A percentile compares a stretch with the other conserved stretches of the same genome.
Conservation (phyloP, 2,329 filamentous ascomycete species). For the Blastomyces emzantsi region DNA sequence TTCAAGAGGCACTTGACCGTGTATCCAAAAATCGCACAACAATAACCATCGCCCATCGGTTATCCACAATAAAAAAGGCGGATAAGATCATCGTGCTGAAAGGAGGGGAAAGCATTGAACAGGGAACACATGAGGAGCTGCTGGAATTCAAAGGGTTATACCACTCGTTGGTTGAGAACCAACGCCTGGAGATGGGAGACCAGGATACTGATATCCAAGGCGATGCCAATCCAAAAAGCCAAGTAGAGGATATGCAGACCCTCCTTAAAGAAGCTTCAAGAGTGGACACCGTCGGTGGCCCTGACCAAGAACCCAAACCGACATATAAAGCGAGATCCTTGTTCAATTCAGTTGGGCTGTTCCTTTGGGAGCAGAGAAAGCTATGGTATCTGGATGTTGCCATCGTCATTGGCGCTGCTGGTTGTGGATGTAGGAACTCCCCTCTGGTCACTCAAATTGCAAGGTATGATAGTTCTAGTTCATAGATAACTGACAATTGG, state of each 20-base stretch:
- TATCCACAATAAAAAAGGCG: conserved; percentile 65
- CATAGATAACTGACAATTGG: not conserved
- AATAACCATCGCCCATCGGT: conserved; percentile 66
- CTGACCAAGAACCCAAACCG: conserved; percentile 9
- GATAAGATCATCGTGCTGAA: conserved; percentile 70
- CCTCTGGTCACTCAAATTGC: not conserved
- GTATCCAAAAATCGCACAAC: conserved; percentile 57
- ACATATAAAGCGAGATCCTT: conserved; percentile 15
- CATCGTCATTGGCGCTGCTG: conserved; percentile 22
- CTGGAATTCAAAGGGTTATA: conserved; percentile 56
- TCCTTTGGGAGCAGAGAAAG: conserved; percentile 27
- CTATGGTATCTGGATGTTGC: conserved; percentile 25
- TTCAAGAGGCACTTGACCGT: conserved; percentile 45
- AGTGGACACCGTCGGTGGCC: conserved; percentile 1
- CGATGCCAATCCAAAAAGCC: not conserved
- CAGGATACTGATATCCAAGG: conserved; percentile 9
- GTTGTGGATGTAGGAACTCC: conserved; percentile 24
- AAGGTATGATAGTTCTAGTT: not conserved
- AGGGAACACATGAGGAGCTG: conserved; percentile 66
- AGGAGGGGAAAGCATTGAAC: conserved; percentile 60
- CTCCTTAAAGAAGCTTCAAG: conserved; percentile 7
- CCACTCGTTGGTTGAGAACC: conserved; percentile 52
- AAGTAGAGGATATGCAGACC: conserved; percentile 1
- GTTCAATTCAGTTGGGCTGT: conserved; percentile 18
- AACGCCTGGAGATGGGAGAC: conserved; percentile 20